Percentiles rank a stretch among this genome's conserved stretches.
Conservation (phyloP, 352 stramenopile species). For the Globisporangium okanoganense region DNA sequence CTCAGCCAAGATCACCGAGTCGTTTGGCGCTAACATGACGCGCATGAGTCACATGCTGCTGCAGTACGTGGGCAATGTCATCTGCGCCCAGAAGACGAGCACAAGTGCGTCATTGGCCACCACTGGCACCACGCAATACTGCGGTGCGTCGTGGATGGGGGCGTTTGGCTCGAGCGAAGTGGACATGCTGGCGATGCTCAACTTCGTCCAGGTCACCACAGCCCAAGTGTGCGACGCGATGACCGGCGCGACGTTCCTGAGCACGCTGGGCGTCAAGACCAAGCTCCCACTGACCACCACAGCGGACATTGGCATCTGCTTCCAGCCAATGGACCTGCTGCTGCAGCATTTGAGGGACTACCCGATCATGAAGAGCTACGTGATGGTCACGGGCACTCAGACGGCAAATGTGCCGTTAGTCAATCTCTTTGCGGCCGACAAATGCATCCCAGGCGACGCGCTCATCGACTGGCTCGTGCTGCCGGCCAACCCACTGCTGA, state of each 20-base stretch:
- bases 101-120: neutral
- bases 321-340: conserved; percentile 33
- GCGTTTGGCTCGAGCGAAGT: conserved; percentile 18
- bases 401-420: conserved; percentile 20
- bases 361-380: conserved; percentile 24
- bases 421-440: conserved; percentile 35
- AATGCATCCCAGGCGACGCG: conserved; percentile 25
- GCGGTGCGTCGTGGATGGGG: conserved; percentile 23
- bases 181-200: conserved; percentile 13
- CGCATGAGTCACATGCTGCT: conserved; percentile 25
- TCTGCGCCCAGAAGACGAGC: conserved; percentile 31
- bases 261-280: conserved; percentile 17
- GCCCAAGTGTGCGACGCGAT: conserved; percentile 45
- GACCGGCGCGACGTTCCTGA: conserved; percentile 32
- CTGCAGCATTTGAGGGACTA: conserved; percentile 28
- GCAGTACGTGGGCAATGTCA: conserved; percentile 20
- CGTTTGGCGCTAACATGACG: conserved; percentile 30
- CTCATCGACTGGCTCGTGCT: conserved; percentile 25
- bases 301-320: conserved; percentile 37
- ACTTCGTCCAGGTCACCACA: conserved; percentile 36
- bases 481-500: conserved; percentile 24
- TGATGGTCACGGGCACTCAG: conserved; percentile 5
- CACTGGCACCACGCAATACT: conserved; percentile 26
- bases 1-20: conserved; percentile 26
- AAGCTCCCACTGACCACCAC: conserved; percentile 29